phyloP scores from a whole-genome alignment of 495 filamentous ascomycete species.

The Penicillium fimorum region DNA sequence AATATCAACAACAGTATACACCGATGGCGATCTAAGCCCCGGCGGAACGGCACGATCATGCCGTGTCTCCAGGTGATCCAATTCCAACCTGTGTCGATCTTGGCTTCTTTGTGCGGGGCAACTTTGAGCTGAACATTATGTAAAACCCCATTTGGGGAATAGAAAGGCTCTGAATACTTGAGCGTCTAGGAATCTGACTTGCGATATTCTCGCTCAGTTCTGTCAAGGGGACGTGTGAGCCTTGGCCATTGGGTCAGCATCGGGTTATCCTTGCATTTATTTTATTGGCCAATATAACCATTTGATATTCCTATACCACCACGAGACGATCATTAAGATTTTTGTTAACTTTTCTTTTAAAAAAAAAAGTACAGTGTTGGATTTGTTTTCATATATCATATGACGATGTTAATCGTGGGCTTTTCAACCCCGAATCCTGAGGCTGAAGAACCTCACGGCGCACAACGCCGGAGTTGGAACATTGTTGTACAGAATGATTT shows the following conservation, averaged over 20 bases:
- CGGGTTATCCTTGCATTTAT: background rate
- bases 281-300: background rate
- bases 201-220: background rate
- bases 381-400: background rate
- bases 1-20: slow-evolving; percentile 1
- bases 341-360: background rate
- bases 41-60: slow-evolving; percentile 23
- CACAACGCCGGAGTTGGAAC: background rate
- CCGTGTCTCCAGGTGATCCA: slow-evolving; percentile 23
- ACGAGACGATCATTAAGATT: background rate
- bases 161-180: background rate
- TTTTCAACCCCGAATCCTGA: background rate
- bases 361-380: background rate
- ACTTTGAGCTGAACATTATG: background rate
- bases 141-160: background rate
- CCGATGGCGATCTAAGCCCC: slow-evolving; percentile 1
- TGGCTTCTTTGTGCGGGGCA: slow-evolving; percentile 13
- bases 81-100: slow-evolving; percentile 11
- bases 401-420: background rate
- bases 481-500: background rate
- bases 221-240: background rate
- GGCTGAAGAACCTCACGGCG: background rate
- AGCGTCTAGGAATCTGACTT: background rate
- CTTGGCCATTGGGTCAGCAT: background rate
- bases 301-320: background rate